These are phyloP conservation scores for Dovyalis caffra DNA, from an alignment of 345 rosid species.

Conservation along the genomic window DNA sequence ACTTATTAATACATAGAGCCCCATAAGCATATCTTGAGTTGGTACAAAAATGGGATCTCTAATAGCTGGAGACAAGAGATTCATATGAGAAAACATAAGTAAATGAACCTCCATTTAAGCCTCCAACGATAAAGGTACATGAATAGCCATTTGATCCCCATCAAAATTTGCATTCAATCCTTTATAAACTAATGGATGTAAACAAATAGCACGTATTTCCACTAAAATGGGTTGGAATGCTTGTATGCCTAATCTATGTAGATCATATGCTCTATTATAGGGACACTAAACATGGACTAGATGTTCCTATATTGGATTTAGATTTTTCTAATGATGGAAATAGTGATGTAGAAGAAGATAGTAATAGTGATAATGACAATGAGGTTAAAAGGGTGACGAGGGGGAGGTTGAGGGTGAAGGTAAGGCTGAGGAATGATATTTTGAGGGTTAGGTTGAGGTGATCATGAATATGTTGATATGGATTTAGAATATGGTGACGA, in stretches of 20 bases:
- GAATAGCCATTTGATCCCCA: conserved; percentile 24
- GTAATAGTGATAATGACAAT: no score
- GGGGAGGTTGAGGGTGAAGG: no score
- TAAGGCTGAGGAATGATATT: no score
- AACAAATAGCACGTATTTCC: conserved; percentile 10
- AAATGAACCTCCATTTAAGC: conserved; percentile 13
- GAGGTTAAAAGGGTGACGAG: no score
- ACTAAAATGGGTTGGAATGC: background rate
- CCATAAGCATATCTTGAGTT: background rate
- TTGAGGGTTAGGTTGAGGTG: no score
- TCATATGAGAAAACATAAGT: conserved; percentile 13
- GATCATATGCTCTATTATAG: background rate
- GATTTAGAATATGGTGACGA: no score
- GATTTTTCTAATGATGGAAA: no score
- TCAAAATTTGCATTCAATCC: conserved; percentile 24
- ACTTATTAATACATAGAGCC: background rate
- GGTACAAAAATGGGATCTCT: background rate
- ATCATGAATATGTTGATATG: no score
- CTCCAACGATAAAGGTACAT: conserved; percentile 21
- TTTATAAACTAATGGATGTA: conserved; percentile 22
- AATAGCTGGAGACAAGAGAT: background rate
- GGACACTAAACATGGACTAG: no score
- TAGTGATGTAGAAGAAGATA: no score
- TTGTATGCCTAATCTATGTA: background rate
- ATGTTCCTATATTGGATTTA: no score